phyloP scores from a whole-genome alignment of 2,329 filamentous ascomycete species.

The Bisporella sp. region DNA sequence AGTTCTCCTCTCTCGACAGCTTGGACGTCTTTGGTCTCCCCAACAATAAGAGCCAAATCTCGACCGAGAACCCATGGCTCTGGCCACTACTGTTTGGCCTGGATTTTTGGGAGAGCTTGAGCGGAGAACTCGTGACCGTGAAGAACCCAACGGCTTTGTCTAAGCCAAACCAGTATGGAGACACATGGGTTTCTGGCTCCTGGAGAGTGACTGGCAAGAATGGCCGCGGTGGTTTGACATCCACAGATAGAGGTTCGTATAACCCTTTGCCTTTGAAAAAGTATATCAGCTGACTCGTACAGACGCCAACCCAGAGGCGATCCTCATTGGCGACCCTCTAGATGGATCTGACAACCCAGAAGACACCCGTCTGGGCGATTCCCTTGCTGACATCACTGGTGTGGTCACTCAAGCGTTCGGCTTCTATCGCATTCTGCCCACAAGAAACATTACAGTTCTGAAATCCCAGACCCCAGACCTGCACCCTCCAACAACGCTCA shows the following conservation, averaged over 20 bases:
- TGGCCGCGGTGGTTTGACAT: slow-evolving; percentile 55
- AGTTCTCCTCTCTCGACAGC: slow-evolving; percentile 55
- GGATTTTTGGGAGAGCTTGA: slow-evolving; percentile 68
- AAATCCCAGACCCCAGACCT: slow-evolving; percentile 32
- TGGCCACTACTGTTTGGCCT: slow-evolving; percentile 56
- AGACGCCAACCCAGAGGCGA: slow-evolving; percentile 65
- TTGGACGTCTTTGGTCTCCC: slow-evolving; percentile 59
- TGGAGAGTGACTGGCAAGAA: slow-evolving; percentile 60
- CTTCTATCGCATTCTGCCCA: slow-evolving; percentile 52
- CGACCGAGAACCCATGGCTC: slow-evolving; percentile 50
- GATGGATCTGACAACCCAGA: slow-evolving; percentile 56
- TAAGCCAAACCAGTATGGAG: slow-evolving; percentile 57
- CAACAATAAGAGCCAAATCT: slow-evolving; percentile 41
- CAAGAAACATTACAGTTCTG: background rate
- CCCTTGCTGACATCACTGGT: slow-evolving; percentile 60
- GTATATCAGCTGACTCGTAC: background rate
- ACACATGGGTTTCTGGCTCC: slow-evolving; percentile 62
- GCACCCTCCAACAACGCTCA: slow-evolving; percentile 44
- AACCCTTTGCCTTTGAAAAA: background rate
- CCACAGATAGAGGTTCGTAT: slow-evolving; percentile 44
- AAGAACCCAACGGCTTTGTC: slow-evolving; percentile 47
- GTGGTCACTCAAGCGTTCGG: slow-evolving; percentile 59
- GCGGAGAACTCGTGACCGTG: slow-evolving; percentile 61
- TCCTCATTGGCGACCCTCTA: slow-evolving; percentile 57
- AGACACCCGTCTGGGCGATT: slow-evolving; percentile 57